Percentiles rank a stretch among this genome's conserved stretches.
Evolutionary conservation across 805 yeast genomes (phyloP).

Genomic region (Zygosaccharomyces rouxii): DNA sequence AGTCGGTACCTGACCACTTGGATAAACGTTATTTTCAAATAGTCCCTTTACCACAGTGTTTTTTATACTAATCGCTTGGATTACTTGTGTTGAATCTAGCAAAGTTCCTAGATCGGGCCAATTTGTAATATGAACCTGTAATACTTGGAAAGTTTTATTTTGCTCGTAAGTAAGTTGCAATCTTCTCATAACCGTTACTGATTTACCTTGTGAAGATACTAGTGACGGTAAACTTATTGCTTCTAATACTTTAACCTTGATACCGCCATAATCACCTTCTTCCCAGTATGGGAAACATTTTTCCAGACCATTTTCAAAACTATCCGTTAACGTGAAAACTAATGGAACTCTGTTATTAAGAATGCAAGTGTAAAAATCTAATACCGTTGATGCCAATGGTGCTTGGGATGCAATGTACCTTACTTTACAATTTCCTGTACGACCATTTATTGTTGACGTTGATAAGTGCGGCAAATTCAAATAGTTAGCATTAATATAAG

Average conservation of each 20-base stretch:
- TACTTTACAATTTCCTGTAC: conserved; percentile 30
- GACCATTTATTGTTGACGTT: conserved; percentile 1
- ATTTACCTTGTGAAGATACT: background rate
- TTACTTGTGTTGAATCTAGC: conserved; percentile 50
- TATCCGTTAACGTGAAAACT: conserved; percentile 71
- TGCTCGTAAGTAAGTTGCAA: conserved; percentile 40
- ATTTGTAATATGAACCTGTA: conserved; percentile 69
- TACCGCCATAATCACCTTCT: conserved; percentile 46
- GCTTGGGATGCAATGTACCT: conserved; percentile 87
- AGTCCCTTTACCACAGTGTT: conserved; percentile 38
- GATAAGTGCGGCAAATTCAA: conserved; percentile 32
- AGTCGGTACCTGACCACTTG: conserved; percentile 41
- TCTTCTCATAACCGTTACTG: conserved; percentile 27
- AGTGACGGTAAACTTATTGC: conserved; percentile 6
- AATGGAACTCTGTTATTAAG: conserved; percentile 59
- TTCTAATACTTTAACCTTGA: conserved; percentile 28
- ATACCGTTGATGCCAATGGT: conserved; percentile 67
- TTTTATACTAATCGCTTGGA: conserved; percentile 49
- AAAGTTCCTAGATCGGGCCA: conserved; percentile 85
- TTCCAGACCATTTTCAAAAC: conserved; percentile 67
- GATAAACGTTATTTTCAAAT: conserved; percentile 10
- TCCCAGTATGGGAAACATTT: conserved; percentile 85
- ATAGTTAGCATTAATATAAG: conserved; percentile 87
- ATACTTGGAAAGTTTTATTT: conserved; percentile 41
- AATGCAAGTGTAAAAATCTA: conserved; percentile 82